Evolutionary conservation across 2,329 filamentous ascomycete species (phyloP), one percentile per base, ranked within the genome.

Genomic region (Zymoseptoria brevis): DNA sequence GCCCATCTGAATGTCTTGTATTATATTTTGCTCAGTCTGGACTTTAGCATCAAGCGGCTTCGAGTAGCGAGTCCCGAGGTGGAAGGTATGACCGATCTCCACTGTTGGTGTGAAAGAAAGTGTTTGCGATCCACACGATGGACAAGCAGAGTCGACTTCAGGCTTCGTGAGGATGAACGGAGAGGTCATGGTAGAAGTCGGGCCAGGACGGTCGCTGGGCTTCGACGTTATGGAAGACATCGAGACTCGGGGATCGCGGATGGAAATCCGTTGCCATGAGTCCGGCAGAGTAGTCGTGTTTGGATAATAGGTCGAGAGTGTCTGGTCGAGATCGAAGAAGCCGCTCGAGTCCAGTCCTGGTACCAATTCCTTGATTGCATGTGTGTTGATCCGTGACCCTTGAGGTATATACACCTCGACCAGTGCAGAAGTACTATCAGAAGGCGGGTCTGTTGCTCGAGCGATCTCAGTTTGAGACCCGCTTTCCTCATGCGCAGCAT

Each of bases 1-100:
- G 57, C 94, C 94, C 94, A 99, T 99, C 64, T 96, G 85, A 69
- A 96, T 81, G 0, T 85, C 79, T 0, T 84, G 79, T 8, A 73
- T 72, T 16, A 74, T 64, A 29, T 72, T 69, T 24, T 65, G 70
- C n/a, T 64, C 66, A 52, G 68, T 62, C n/a, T 70, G 66, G 2
- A 94, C 81, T 0, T 75, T 79, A 1, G 89, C 88, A 7, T 81
- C 77, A 0, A 99, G 79, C 0, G 90, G 87, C 19, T 83, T 79
- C 22, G 88, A 92, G 76, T 99, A 99, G 29, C 92, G 84, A 1
- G 89, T 92, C 9, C 93, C 92, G 1, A 99, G 85, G 72, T 95
- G 87, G 75, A 99, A 99, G 0, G 94, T 97, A 74, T 99, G 94
- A 0, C 90, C 94, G 16, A 97, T 81, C 75, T 99, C 94, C 54